Conservation (phyloP, 1,139 yeast genomes). For the Pichia sp. region DNA sequence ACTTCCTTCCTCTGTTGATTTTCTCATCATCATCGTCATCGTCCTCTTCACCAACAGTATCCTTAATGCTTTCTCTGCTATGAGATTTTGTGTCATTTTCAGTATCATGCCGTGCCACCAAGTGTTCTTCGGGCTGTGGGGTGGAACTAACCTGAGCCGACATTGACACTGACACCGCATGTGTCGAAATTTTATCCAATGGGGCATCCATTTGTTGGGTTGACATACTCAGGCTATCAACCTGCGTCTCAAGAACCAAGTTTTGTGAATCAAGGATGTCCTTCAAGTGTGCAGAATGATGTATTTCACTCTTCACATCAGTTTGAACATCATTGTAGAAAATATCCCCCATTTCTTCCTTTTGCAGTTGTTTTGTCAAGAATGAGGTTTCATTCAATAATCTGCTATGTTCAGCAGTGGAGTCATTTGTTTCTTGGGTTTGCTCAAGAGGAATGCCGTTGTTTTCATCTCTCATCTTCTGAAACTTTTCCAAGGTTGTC, state of each 20-base stretch:
- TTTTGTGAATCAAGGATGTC: conserved; percentile 29
- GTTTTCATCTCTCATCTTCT: conserved; percentile 18
- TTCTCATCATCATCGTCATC: conserved; percentile 20
- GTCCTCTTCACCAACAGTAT: conserved; percentile 8
- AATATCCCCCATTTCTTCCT: conserved; percentile 13
- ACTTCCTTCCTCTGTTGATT: conserved; percentile 12
- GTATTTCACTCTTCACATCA: background rate
- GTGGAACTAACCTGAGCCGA: background rate
- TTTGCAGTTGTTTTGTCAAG: conserved; percentile 11
- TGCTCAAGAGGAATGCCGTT: background rate
- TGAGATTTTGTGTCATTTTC: background rate
- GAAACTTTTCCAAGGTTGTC: conserved; percentile 21
- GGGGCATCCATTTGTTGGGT: conserved; percentile 3
- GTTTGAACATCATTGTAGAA: background rate
- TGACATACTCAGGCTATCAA: conserved; percentile 12
- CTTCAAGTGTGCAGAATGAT: conserved; percentile 2
- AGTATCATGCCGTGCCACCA: background rate
- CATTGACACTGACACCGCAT: background rate
- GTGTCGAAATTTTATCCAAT: background rate
- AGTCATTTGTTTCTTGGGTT: conserved; percentile 9
- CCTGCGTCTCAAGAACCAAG: conserved; percentile 30
- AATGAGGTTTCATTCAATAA: conserved; percentile 11
- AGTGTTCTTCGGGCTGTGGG: background rate
- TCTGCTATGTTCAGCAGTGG: conserved; percentile 9
- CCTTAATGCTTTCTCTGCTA: too few relatives aligned